Base-by-base conservation (phyloP, 2,329 filamentous ascomycete genomes). In the Chaetomiaceae sp. region DNA sequence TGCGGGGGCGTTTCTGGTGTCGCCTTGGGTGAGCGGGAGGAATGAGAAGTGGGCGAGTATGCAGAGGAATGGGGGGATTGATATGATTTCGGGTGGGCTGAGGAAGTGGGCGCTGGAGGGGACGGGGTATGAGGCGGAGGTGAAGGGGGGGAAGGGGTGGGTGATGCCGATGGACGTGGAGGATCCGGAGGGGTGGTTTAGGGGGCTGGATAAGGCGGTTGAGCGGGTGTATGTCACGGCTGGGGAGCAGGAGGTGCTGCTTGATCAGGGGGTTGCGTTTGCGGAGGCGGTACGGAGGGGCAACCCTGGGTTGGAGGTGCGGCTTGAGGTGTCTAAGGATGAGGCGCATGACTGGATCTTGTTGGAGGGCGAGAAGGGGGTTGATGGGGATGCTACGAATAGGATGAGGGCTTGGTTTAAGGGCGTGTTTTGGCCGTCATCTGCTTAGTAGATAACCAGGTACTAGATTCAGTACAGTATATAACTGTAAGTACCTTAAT, bases 331-430 rank as follows among this genome's bases (percentile, higher is more conserved):
- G 34, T 27, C 53, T 3, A 64, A 65, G 14, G 59, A 57, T 0
- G 67, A 69, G 34, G 68, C 66, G 0, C 69, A 71, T 23, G 69
- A 70, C 17, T 69, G 66, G 38, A 63, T 71, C 9, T 31, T 68
- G 17, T 37, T 70, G 9, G 66, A 71, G 53, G 63, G 63, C 4
- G 43, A 61, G 27, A 44, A 51, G 15, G 54, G 55, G 9, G 37
- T 58, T 1, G 58, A 64, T 4, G 68, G 65, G 2, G 58, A 63
- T 27, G 67, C 67, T 6, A 69, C 65, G 4, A 55, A 54, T 14
- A 52, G 63, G 37, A 69, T 71, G 68, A 65, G 61, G 53, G 60
- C 55, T 0, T 71, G 69, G 69, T n/a, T 55, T 15, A 46, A 17
- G 47, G 48, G 45, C 12, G 29, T 57, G 25, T 55, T 57, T n/a